Evolutionary conservation across 2,329 filamentous ascomycete genomes (phyloP), one percentile per base, ranked within the genome.

Genomic region (Stachybotrys chlorohalonatus): DNA sequence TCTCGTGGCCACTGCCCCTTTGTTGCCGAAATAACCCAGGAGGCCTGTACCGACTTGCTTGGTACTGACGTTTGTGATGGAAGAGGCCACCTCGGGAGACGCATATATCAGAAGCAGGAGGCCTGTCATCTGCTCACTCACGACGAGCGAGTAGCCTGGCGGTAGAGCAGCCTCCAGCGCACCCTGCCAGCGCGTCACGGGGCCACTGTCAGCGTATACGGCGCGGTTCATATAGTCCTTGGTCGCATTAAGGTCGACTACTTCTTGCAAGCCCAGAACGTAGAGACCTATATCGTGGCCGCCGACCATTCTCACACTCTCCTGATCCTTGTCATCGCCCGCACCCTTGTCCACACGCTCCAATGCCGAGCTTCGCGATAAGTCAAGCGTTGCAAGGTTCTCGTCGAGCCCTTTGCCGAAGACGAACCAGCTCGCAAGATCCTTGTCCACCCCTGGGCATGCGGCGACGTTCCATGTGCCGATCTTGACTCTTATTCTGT

Each of bases 401-500:
- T 85, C 76, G 56, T 86, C 82, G 7, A 92, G 71, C 6, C 88
- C 89, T 63, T 87, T 82, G 15, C 87, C 89, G 11, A 84, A 77
- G 7, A 95, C 80, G 67, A 99, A 96, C 94, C 94, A 99, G 36
- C 82, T 83, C 7, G 84, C 87, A 6, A 99, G 74, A 66, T 97
- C 94, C 61, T 90, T 89, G 69, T 96, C 91, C 0, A 90, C 91
- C 30, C 89, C 90, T 11, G 89, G 84, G 59, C 88, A 85, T 1
- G 87, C 85, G 5, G 91, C 94, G 15, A 96, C 90, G 70, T 99
- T 99, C 94, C 94, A 99, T 0, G 89, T 87, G 47, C 93, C 94
- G 52, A 99, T 80, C 72, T 96, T 96, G 70, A 99, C 82, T 60
- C 85, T 86, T 62, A 96, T 83, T 52, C 81, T 81, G 67, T 85